Evolutionary conservation across 2,329 filamentous ascomycete species (phyloP).

Genomic region (Dactylellina leptospora): DNA sequence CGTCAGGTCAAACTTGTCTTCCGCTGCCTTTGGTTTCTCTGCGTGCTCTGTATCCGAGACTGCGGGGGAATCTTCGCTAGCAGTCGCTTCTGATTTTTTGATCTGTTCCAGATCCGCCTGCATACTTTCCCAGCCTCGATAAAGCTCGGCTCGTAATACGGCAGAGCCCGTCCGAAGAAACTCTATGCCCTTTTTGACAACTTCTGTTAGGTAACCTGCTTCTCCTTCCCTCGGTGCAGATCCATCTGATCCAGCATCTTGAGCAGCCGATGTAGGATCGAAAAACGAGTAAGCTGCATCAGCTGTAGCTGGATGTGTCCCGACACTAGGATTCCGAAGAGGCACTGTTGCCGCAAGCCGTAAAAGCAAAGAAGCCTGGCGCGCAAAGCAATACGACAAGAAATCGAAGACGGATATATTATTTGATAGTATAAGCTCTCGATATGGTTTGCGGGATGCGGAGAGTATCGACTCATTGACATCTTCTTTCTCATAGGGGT

Average conservation of each 20-base stretch:
- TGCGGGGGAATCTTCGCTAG: slow-evolving; percentile 59
- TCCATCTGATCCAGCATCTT: slow-evolving; percentile 24
- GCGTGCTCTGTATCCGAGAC: slow-evolving; percentile 51
- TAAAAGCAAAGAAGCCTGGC: slow-evolving; percentile 83
- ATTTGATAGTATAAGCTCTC: slow-evolving; percentile 90
- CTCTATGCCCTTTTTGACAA: slow-evolving; percentile 81
- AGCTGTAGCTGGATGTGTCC: slow-evolving; percentile 51
- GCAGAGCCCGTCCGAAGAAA: slow-evolving; percentile 84
- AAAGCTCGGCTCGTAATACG: slow-evolving; percentile 80
- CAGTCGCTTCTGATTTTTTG: slow-evolving; percentile 59
- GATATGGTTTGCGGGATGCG: slow-evolving; percentile 78
- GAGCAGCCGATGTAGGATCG: slow-evolving; percentile 56
- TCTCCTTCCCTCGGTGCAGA: slow-evolving; percentile 30
- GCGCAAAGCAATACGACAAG: slow-evolving; percentile 87
- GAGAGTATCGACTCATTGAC: slow-evolving; percentile 70
- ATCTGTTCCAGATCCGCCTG: slow-evolving; percentile 45
- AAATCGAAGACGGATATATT: slow-evolving; percentile 98
- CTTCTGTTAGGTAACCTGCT: slow-evolving; percentile 74
- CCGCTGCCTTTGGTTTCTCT: slow-evolving; percentile 55
- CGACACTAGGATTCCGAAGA: slow-evolving; percentile 58
- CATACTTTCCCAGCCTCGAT: slow-evolving; percentile 63
- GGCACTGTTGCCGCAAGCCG: slow-evolving; percentile 70
- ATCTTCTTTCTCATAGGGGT: slow-evolving; percentile 58
- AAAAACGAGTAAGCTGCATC: slow-evolving; percentile 59
- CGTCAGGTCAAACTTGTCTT: slow-evolving; percentile 55